Evolutionary conservation across 768 basidiomycete genomes (phyloP).

Genomic region (Porpolomopsis calyptriformis): DNA sequence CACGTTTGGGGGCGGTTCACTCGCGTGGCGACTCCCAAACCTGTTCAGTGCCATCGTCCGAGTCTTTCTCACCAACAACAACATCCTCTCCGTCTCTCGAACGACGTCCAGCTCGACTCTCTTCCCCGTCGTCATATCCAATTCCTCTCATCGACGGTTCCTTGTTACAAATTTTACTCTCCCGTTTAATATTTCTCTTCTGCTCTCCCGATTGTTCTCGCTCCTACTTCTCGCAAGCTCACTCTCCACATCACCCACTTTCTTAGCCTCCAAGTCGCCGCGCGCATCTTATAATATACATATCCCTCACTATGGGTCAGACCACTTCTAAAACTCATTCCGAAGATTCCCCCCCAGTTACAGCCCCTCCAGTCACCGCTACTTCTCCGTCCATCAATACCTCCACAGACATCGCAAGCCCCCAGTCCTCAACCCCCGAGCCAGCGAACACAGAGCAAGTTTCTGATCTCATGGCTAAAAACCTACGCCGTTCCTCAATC

Average conservation of each 20-base stretch:
- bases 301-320: neutral
- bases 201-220: too few relatives aligned
- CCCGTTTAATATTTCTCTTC: too few relatives aligned
- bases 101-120: neutral
- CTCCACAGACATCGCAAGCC: neutral
- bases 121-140: neutral
- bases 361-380: neutral
- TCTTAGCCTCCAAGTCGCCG: neutral
- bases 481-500: slow-evolving; percentile 16
- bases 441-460: neutral
- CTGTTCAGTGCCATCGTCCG: neutral
- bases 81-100: neutral
- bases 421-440: neutral
- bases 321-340: neutral
- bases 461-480: slow-evolving; percentile 1
- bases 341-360: neutral
- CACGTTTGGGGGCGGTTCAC: neutral
- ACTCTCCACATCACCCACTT: too few relatives aligned
- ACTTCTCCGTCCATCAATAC: neutral
- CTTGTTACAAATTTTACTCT: too few relatives aligned
- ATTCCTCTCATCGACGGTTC: neutral
- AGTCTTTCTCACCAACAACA: neutral
- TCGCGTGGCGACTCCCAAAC: neutral
- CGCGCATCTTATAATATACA: neutral
- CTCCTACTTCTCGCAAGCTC: too few relatives aligned